These are phyloP conservation scores for Stemphylium lycopersici DNA, from an alignment of 2,329 filamentous ascomycete species.

Conservation along the genomic window DNA sequence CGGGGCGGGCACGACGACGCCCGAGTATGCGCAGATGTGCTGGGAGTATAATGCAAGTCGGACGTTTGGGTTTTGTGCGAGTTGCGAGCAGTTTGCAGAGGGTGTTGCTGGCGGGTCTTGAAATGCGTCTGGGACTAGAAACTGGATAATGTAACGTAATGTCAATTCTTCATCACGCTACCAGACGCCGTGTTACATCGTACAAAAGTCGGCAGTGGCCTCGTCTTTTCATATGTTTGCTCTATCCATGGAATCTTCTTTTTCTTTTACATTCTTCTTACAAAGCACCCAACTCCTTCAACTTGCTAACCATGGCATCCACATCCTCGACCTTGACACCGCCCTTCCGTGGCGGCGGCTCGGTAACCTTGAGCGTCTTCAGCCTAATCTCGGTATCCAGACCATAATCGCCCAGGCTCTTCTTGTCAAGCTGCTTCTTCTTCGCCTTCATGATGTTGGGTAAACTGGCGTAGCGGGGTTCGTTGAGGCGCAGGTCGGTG, in stretches of 20 bases:
- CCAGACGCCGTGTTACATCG: too few species aligned
- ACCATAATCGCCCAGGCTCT: slow-evolving; percentile 76
- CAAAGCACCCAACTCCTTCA: slow-evolving; percentile 95
- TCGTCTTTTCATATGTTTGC: too few species aligned
- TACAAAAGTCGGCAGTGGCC: too few species aligned
- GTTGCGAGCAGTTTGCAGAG: slow-evolving; percentile 42
- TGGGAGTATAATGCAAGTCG: slow-evolving; percentile 50
- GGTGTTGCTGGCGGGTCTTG: slow-evolving; percentile 26
- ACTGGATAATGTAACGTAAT: too few species aligned
- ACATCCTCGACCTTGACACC: slow-evolving; percentile 98
- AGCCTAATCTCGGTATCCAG: slow-evolving; percentile 76
- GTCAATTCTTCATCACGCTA: too few species aligned
- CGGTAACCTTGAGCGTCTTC: slow-evolving; percentile 88
- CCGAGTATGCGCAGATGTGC: slow-evolving; percentile 47
- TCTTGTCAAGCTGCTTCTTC: slow-evolving; percentile 98
- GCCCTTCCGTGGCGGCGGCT: slow-evolving; percentile 85
- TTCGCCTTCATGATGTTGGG: slow-evolving; percentile 99
- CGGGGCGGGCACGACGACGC: slow-evolving; percentile 51
- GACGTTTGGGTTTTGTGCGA: slow-evolving; percentile 50
- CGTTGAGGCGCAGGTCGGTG: slow-evolving; percentile 91
- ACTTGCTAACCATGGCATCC: slow-evolving; percentile 87
- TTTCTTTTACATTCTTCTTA: slow-evolving; percentile 50
- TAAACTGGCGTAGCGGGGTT: slow-evolving; percentile 91
- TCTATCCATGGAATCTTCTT: not conserved
- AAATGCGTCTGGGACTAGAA: too few species aligned